A percentile compares a stretch with the other conserved stretches of the same genome.
Conservation (phyloP, 1,284 basidiomycete genomes). For the Cystobasidium slooffiae region DNA sequence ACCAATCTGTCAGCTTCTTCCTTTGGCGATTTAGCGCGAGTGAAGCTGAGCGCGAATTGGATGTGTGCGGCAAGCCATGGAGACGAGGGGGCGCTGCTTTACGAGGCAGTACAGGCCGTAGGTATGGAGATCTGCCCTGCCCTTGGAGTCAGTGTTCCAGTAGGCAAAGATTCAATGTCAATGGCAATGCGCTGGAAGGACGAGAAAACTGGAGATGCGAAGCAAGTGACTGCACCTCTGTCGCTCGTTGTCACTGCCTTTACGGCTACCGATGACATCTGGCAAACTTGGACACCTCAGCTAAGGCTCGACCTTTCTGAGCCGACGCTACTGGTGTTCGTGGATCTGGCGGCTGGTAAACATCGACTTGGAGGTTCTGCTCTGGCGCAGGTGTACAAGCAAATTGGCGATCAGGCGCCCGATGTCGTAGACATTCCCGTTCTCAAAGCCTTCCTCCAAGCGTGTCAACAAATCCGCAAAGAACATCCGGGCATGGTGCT, state of each 20-base stretch:
- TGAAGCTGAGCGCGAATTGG: constrained; percentile 99
- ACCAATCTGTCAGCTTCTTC: constrained; percentile 87
- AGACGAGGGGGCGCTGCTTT: constrained; percentile 88
- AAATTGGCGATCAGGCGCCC: constrained; percentile 84
- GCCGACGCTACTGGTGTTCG: constrained; percentile 77
- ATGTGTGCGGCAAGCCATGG: constrained; percentile 93
- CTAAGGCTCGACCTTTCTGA: constrained; percentile 67
- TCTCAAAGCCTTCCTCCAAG: constrained; percentile 81
- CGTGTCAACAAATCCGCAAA: constrained; percentile 70
- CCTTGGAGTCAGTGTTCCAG: constrained; percentile 90
- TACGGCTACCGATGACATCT: constrained; percentile 78
- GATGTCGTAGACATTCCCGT: constrained; percentile 80
- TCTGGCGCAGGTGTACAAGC: constrained; percentile 90
- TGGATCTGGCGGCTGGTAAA: constrained; percentile 85
- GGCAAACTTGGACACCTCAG: constrained; percentile 90
- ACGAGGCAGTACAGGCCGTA: constrained; percentile 89
- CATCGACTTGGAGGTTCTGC: constrained; percentile 92
- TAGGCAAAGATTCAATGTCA: constrained; percentile 99
- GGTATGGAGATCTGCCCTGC: constrained; percentile 94
- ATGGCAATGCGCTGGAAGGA: constrained; percentile 95
- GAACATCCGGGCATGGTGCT: constrained; percentile 71
- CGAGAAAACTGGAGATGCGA: constrained; percentile 66
- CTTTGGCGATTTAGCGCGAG: constrained; percentile 69
- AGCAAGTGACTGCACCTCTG: constrained; percentile 85
- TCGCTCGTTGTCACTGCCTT: constrained; percentile 96